Conservation (phyloP, 2,329 filamentous ascomycete species). For the Raffaelea ambrosiae region DNA sequence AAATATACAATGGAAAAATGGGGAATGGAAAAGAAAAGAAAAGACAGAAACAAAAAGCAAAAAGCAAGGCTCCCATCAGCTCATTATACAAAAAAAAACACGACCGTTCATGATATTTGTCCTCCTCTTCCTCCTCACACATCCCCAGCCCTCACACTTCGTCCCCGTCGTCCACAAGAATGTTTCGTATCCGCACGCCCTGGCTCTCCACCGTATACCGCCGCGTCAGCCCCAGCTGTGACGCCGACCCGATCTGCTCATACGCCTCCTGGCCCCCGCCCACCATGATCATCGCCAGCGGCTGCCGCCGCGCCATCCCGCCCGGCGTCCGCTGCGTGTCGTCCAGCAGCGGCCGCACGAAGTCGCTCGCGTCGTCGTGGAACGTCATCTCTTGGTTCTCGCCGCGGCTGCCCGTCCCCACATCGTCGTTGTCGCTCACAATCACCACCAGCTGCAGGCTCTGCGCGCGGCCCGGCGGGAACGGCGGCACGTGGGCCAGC, state of each 20-base stretch:
- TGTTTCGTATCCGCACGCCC: slow-evolving; percentile 69
- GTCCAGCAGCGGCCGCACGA: slow-evolving; percentile 60
- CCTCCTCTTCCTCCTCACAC: too few species aligned
- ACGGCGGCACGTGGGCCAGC: slow-evolving; percentile 74
- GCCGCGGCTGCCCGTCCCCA: slow-evolving; percentile 9
- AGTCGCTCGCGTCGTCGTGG: slow-evolving; percentile 24
- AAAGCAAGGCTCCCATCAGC: too few species aligned
- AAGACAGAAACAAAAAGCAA: too few species aligned
- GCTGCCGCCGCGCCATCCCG: slow-evolving; percentile 60
- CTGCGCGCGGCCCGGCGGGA: slow-evolving; percentile 43
- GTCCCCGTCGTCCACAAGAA: slow-evolving; percentile 48
- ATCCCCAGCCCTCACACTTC: too few species aligned
- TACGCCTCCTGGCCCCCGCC: slow-evolving; percentile 61
- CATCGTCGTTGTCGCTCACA: slow-evolving; percentile 51
- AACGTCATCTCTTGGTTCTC: slow-evolving; percentile 13
- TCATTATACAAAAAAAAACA: too few species aligned
- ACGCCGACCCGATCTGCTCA: slow-evolving; percentile 52
- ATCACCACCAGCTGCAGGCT: slow-evolving; percentile 76
- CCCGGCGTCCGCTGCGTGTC: slow-evolving; percentile 61
- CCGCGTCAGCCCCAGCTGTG: slow-evolving; percentile 64
- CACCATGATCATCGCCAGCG: slow-evolving; percentile 77
- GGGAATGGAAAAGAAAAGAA: too few species aligned
- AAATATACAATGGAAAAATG: too few species aligned
- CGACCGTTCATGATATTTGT: too few species aligned
- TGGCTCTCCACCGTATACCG: slow-evolving; percentile 75